Evolutionary conservation across 192 early-diverging fungal genomes (phyloP), one percentile per base, ranked within the genome.

Genomic region (Rhizophagus sp.): DNA sequence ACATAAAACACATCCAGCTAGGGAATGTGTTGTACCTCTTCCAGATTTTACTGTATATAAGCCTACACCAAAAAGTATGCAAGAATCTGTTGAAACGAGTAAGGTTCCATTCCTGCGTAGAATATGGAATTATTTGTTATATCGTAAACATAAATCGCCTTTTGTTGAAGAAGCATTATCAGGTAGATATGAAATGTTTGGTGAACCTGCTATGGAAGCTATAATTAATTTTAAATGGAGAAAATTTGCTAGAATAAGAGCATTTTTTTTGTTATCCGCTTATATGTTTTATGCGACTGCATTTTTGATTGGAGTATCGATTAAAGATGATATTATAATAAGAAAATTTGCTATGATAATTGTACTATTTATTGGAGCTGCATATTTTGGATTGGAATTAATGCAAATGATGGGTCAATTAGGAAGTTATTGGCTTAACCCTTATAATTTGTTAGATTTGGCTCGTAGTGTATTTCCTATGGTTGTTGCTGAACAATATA

Each of bases 221-320:
- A 15, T 78, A 12, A 78, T 78, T 33, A 78, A 78, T 34, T 78
- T 78, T 30, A 78, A 78, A 19, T 78, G 77, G 77, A n/a, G 68
- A 33, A 67, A 70, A 47, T 78, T 78, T 73, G 77, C 77, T 25
- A 44, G 41, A 49, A 24, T 44, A 15, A 27, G 71, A n/a, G 24
- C 47, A 36, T 73, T 44, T 49, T 44, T 73, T 11, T 13, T 73
- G 7, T 25, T 73, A 25, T 7, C 24, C 10, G 7, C 6, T 9
- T 73, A 73, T 44, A 1, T 47, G 0, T 47, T 44, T n/a, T 73
- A 73, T 44, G 39, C 47, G 12, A 0, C 6, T 0, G 30, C 39
- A 49, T 73, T 47, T 49, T 19, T 49, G 24, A n/a, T 49, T 49
- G 71, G 39, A 7, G 36, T 73, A 13, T 36, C 71, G 3, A 15